phyloP scores from a whole-genome alignment of 495 filamentous ascomycete species.

The Clavariopsis aquatica region DNA sequence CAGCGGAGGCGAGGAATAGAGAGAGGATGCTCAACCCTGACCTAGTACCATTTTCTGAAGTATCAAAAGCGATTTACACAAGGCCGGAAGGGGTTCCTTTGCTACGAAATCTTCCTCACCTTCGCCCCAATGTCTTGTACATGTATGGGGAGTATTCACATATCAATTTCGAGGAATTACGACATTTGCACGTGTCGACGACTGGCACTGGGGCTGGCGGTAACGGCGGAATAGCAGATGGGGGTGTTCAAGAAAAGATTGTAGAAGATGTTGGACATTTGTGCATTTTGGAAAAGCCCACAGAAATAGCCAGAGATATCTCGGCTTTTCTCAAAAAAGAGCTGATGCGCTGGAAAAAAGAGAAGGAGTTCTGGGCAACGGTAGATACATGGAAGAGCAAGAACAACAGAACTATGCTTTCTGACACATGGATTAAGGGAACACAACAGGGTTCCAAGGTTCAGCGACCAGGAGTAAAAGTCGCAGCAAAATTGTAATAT shows the following conservation, averaged over 20 bases:
- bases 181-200: not conserved
- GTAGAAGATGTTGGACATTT: constrained; percentile 50
- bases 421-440: constrained; percentile 7
- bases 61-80: constrained; percentile 61
- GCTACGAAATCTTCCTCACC: constrained; percentile 60
- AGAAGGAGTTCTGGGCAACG: constrained; percentile 50
- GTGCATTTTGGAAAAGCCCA: constrained; percentile 71
- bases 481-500: not conserved
- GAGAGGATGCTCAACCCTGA: constrained; percentile 41
- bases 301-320: constrained; percentile 56
- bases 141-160: constrained; percentile 69
- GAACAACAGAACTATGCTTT: not conserved
- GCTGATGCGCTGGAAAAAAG: constrained; percentile 61
- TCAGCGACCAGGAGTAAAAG: constrained; percentile 2
- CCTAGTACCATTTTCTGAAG: constrained; percentile 15
- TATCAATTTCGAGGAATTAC: constrained; percentile 50
- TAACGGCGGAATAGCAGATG: constrained; percentile 60
- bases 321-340: constrained; percentile 63
- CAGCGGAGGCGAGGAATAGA: constrained; percentile 11
- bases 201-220: constrained; percentile 66
- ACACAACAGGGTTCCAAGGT: not conserved
- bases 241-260: constrained; percentile 65
- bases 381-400: constrained; percentile 12
- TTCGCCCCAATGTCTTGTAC: constrained; percentile 76
- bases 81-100: constrained; percentile 65